Evolutionary conservation across 768 basidiomycete species (phyloP).

Genomic region (Lepiota brunneoincarnata): DNA sequence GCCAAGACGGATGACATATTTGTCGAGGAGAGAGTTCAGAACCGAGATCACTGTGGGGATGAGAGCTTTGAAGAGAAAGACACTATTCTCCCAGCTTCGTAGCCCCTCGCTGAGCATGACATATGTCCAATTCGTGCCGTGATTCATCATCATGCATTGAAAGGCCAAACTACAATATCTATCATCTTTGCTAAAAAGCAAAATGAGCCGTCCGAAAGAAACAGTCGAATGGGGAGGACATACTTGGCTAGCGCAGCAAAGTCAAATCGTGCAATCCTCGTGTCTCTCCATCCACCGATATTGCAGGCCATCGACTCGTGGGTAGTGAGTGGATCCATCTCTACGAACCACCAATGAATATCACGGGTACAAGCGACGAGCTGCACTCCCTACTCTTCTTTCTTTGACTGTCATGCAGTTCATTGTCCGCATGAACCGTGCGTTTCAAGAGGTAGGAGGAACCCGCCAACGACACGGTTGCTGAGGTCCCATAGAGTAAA

Average conservation of each 20-base stretch:
- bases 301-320: not conserved
- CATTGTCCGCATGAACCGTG: not conserved
- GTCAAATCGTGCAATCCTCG: not conserved
- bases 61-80: slow-evolving; percentile 2
- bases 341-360: not conserved
- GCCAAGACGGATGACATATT: not conserved
- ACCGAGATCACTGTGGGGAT: not conserved
- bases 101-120: slow-evolving; percentile 2
- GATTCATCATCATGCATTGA: not conserved
- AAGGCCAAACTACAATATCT: slow-evolving; percentile 1
- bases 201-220: not conserved
- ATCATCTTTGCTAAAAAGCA: not conserved
- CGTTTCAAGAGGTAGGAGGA: not conserved
- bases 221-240: not conserved
- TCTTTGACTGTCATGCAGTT: not conserved
- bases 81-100: slow-evolving; percentile 3
- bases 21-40: not conserved
- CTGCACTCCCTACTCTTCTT: not conserved
- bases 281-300: not conserved
- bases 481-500: not conserved
- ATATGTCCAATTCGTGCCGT: not conserved
- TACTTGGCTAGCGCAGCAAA: slow-evolving; percentile 7
- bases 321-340: not conserved
- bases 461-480: not conserved
- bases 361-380: no score